Base-by-base conservation (phyloP, 345 rosid genomes). In the Ceriops zippeliana region DNA sequence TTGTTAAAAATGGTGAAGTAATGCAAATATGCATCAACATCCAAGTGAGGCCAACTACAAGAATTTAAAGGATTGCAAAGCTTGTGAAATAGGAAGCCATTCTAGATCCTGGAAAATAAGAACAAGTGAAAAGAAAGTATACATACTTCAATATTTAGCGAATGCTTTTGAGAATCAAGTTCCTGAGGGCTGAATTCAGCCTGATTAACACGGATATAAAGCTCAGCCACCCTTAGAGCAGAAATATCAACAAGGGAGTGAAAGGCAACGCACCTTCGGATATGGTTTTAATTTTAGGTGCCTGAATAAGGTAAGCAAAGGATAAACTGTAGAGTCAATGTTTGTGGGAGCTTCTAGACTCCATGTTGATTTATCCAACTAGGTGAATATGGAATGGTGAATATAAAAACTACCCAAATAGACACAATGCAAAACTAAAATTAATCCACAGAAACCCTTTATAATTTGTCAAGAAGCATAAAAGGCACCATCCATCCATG, bases 141-240 rank as follows among this genome's bases (percentile, higher is more conserved):
- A 61, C 80, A 58, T 73, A 75, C 87, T 68, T 75, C 72, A 61
- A 80, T 67, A 62, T 80, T 73, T 65, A 80, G 68, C 3, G 62
- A 74, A 34, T 75, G 79, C 69, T 86, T 86, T 63, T 82, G 75
- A 5, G 83, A 76, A 76, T 70, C 49, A 52, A 83, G 85, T 72
- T 86, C 87, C 65, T 72, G 65, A 37, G 84, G 87, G 52, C 80
- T 76, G 70, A 81, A 83, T 57, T 82, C 84, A 9, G 85, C 85
- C 82, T 85, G 81, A 35, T 61, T 34, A 21, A 56, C 10, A 63
- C 26, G 24, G 20, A 34, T 11, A 53, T 42, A 3, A 21, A 38
- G 9, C 8, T 26, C 51, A 47, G 11, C 46, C 31, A 46, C 34
- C 34, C 7, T n/a, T 7, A 52, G 35, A 61, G 63, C 21, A 52